Evolutionary conservation across 345 rosid genomes (phyloP).

Genomic region (Citrus australasica): DNA sequence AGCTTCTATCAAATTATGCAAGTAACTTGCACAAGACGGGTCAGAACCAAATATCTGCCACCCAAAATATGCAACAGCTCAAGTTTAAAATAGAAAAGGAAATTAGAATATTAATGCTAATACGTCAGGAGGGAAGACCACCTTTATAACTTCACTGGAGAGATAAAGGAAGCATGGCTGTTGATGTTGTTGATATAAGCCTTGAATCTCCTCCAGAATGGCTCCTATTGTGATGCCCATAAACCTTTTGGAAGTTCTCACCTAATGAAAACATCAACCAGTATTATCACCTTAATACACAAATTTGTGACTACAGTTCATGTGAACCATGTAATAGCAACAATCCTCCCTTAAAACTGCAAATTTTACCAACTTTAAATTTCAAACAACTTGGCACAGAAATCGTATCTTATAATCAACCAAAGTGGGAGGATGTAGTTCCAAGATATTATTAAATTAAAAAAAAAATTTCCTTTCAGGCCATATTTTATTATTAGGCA

Average conservation of each 20-base stretch:
- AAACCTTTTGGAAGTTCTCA: constrained; percentile 91
- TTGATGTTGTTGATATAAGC: constrained; percentile 84
- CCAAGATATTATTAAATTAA: not conserved
- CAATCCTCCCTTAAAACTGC: not conserved
- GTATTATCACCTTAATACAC: not conserved
- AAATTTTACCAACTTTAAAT: not conserved
- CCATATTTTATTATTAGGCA: not conserved
- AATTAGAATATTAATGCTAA: not conserved
- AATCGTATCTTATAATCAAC: not conserved
- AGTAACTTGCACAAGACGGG: constrained; percentile 79
- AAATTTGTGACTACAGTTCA: not conserved
- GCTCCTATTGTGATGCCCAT: constrained; percentile 93
- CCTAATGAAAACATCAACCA: constrained; percentile 41
- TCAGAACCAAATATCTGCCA: constrained; percentile 96
- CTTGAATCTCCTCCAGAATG: constrained; percentile 91
- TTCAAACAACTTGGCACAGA: not conserved
- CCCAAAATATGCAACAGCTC: constrained; percentile 15
- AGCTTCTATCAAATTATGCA: constrained; percentile 83
- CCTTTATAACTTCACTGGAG: constrained; percentile 99
- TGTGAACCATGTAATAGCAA: not conserved
- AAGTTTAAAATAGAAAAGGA: not conserved
- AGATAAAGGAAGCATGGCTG: constrained; percentile 99
- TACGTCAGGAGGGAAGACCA: constrained; percentile 16
- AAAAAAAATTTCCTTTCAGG: not conserved
- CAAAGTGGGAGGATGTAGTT: not conserved